Evolutionary conservation across 2,329 filamentous ascomycete species (phyloP), one percentile per base, ranked within the genome.

Genomic region (Tolypocladium amazonense): DNA sequence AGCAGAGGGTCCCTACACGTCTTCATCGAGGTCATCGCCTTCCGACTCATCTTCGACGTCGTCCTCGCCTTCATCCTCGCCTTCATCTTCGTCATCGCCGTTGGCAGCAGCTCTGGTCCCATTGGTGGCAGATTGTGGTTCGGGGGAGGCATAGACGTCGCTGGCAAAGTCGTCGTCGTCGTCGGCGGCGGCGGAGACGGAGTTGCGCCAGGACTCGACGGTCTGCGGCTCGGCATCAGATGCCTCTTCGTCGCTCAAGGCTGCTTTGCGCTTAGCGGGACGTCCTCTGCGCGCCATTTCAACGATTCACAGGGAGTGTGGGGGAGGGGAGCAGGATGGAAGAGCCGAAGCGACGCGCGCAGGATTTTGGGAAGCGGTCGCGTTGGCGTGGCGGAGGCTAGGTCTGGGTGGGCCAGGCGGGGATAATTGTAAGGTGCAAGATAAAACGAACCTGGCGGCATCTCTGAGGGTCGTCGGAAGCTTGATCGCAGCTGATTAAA

Each of bases 11-110:
- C 69, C 75, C 53, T 74, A 78, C 69, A 76, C 75, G 41, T 77
- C 79, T 3, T 78, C 83, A 25, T 70, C 70, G 23, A 75, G 68
- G 20, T 72, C 70, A 38, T 79, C 65, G 41, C 72, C 68, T 7
- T 73, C 75, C 0, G 70, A 71, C 0, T 72, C 71, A 2, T 70
- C 72, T 5, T 71, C 71, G 0, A 71, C 71, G 0, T 71, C 71
- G 0, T 71, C 72, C 0, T 71, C 71, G 1, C 70, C 72, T 3
- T 72, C 70, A 2, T 67, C 67, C 3, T 70, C 68, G n/a, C 70
- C 68, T 2, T 68, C 62, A 9, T 70, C 68, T 2, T 68, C 62
- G 11, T 61, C 63, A 20, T 69, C 68, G 62, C 68, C 69, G 14
- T 60, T 62, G 14, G 63, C 65, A 18, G 63, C 67, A 57, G 59